Evolutionary conservation across 1,139 yeast genomes (phyloP), one percentile per base, ranked within the genome.

Genomic region (Schizosaccharomyces versatilis): DNA sequence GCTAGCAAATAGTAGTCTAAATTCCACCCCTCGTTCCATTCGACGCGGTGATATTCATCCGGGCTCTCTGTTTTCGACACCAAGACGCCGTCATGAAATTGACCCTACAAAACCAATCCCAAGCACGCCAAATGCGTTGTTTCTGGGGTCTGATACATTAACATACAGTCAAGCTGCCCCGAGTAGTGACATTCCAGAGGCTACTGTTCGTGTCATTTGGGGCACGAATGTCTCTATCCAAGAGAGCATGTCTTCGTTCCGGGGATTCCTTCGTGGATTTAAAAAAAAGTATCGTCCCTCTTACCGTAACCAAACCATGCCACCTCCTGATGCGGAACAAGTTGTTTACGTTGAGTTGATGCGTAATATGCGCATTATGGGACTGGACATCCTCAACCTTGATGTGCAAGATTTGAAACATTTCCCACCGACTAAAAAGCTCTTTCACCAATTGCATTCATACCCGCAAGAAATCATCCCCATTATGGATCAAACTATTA

Each of bases 391-490:
- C 63, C 72, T 90, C 61, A 88, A 86, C 63, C 71, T 90, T 60
- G 98, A 90, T 66, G 81, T 93, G 1, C 74, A 76, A 61, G 86
- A 90, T 66, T 71, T 90, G 59, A 72, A 81, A 58, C 79, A 94
- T 8, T 85, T 78, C 63, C 80, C 84, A 1, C 74, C 81, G 14
- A 81, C 96, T 7, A 78, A 77, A 60, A 84, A 83, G 63, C 71
- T 93, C 54, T 88, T 82, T 67, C 77, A 83, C 64, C 96, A 88
- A 67, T 72, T 90, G 60, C 75, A 85, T 61, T 84, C 84, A 64
- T 90, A 88, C 65, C 99, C 99, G 0, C 96, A 88, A 66, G 99
- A 90, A 72, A 84, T 90, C 49, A 81, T 90, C 56, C 97, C 98
- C 7, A 84, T 90, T 62, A 86, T 90, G 96, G 99, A 90, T 73